phyloP scores from a whole-genome alignment of 352 stramenopile genomes.

The Globisporangium parvum region DNA sequence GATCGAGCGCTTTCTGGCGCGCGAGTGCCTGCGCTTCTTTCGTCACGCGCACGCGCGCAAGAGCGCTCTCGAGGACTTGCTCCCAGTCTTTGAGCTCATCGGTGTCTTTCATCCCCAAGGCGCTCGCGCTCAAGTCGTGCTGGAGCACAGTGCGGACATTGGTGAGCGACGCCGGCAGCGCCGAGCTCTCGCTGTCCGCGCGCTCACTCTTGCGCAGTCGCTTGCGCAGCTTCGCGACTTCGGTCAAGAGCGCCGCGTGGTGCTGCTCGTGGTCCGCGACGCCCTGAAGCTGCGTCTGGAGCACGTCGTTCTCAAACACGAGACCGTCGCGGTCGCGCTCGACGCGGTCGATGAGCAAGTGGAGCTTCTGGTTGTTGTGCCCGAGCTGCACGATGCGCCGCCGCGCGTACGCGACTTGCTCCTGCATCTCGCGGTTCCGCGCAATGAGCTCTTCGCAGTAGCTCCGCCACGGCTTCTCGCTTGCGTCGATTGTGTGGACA shows the following conservation, averaged over 20 bases:
- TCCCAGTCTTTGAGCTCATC: conserved; percentile 73
- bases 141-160: conserved; percentile 23
- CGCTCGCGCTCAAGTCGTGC: conserved; percentile 15
- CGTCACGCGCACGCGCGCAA: conserved; percentile 41
- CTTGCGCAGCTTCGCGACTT: conserved; percentile 43
- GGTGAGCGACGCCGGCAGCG: conserved; percentile 16
- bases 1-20: conserved; percentile 69
- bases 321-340: conserved; percentile 78
- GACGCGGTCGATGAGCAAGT: conserved; percentile 77
- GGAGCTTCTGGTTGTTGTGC: conserved; percentile 80
- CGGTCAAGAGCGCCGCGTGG: conserved; percentile 61
- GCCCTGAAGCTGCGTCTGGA: conserved; percentile 67
- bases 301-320: conserved; percentile 75
- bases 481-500: background rate
- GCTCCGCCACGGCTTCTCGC: conserved; percentile 46
- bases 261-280: conserved; percentile 63
- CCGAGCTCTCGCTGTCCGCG: background rate
- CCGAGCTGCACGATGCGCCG: conserved; percentile 59
- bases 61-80: conserved; percentile 52
- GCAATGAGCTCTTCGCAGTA: conserved; percentile 73
- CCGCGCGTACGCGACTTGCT: conserved; percentile 60
- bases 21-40: conserved; percentile 76
- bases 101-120: conserved; percentile 25
- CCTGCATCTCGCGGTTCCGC: conserved; percentile 71
- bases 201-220: conserved; percentile 29